Base-by-base conservation (phyloP, 306 rosid genomes). In the Medicago arabica region DNA sequence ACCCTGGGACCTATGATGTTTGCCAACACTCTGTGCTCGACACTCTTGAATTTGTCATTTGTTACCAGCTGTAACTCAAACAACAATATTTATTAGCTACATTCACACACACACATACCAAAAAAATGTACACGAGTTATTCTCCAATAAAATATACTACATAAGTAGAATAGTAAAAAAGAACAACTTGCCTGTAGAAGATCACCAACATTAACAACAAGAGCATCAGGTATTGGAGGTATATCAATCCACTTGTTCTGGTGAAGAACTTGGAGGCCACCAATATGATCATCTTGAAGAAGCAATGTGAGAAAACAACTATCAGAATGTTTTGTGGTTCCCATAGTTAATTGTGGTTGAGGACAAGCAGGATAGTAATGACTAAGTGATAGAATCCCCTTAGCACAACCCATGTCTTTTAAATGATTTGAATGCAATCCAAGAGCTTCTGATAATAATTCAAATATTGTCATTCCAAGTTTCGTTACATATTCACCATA, bases 361-460 rank as follows among this genome's bases (percentile, higher is more conserved):
- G 81, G 81, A 60, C 81, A 77, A 0, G 76, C 63, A 31, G 81
- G 81, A 41, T 78, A 78, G 76, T 60, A 78, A 60, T 78, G 76
- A 12, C 81, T 12, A 17, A 78, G 81, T 34, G 62, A 46, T 15
- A 69, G 6, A 10, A 46, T 51, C 18, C 81, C 81, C 63, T 60
- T 31, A 19, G 46, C 62, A 61, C 81, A 78, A 59, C 70, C 76
- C 6, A 78, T 69, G 76, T 69, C 44, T 47, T 70, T 78, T 19
- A 78, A 78, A 60, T 69, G 62, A 15, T 78, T 12, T 69, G 76
- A 7, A 36, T 69, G 28, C 71, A 69, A 50, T 14, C 76, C 81
- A n/a, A 77, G 81, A 46, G 81, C 81, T 69, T 77, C 81, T 69
- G 81, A 77, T 58, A 77, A 54, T 59, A 77, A 69, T 58, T 77